A percentile compares a stretch with the other conserved stretches of the same genome.
phyloP scores from a whole-genome alignment of 1,139 yeast genomes.

The Yamadazyma taylorii region DNA sequence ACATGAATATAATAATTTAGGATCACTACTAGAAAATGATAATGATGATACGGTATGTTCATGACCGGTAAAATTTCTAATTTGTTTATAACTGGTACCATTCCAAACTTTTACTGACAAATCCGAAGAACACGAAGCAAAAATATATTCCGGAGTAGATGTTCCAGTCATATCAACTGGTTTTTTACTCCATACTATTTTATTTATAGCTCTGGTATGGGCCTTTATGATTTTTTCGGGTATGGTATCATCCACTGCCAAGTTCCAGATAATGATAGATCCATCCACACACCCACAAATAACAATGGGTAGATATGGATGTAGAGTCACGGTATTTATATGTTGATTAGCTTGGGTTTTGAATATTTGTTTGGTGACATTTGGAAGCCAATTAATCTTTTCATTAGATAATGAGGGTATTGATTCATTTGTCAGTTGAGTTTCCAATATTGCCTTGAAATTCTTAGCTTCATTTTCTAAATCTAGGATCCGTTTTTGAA shows the following conservation, averaged over 20 bases:
- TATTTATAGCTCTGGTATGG: conserved; percentile 72
- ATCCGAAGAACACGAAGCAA: conserved; percentile 74
- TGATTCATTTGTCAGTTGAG: too few species aligned
- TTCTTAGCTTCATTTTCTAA: conserved; percentile 44
- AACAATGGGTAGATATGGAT: conserved; percentile 67
- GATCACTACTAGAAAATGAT: conserved; percentile 44
- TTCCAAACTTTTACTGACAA: conserved; percentile 73
- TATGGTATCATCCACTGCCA: conserved; percentile 53
- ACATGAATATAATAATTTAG: conserved; percentile 57
- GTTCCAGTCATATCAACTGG: conserved; percentile 28
- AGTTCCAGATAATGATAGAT: conserved; percentile 70
- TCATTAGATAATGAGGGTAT: conserved; percentile 24
- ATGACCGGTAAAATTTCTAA: conserved; percentile 79
- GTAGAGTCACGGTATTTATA: conserved; percentile 66
- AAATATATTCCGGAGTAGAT: conserved; percentile 20
- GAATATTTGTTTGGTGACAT: conserved; percentile 48
- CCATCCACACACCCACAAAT: conserved; percentile 79
- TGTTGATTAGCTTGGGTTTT: conserved; percentile 56
- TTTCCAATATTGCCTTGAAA: conserved; percentile 45
- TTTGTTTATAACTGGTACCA: conserved; percentile 50
- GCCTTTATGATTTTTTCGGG: conserved; percentile 72
- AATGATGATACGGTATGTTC: conserved; percentile 81
- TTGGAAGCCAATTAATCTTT: conserved; percentile 71
- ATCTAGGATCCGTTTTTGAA: conserved; percentile 75
- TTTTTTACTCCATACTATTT: conserved; percentile 51